phyloP scores from a whole-genome alignment of 192 early-diverging fungal species.

The Linnemannia hyalina region DNA sequence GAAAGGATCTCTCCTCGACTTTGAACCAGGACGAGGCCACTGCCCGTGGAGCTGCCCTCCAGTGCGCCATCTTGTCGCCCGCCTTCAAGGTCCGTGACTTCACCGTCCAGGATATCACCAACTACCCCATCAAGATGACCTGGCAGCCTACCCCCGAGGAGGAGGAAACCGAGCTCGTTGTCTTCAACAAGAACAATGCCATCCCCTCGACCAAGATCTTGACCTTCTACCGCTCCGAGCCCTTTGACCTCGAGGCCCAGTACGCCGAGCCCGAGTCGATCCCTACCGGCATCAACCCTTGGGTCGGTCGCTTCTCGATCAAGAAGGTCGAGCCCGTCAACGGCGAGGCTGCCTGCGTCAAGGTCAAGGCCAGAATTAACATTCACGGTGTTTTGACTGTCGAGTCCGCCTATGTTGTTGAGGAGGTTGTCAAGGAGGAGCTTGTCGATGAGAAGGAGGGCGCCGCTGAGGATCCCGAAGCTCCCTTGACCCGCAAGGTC shows the following conservation, averaged over 20 bases:
- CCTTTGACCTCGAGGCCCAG: conserved; percentile 86
- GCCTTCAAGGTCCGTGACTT: conserved; percentile 99
- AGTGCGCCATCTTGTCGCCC: conserved; percentile 98
- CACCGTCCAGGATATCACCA: conserved; percentile 88
- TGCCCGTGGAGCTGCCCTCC: conserved; percentile 94
- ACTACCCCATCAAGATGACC: conserved; percentile 90
- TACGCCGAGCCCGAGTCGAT: conserved; percentile 80
- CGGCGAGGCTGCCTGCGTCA: conserved; percentile 84
- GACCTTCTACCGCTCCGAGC: conserved; percentile 90
- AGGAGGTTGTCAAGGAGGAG: conserved; percentile 90
- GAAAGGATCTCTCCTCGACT: conserved; percentile 90
- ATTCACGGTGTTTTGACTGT: conserved; percentile 85
- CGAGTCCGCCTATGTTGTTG: conserved; percentile 90
- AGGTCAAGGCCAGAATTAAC: conserved; percentile 94
- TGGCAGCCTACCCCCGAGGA: conserved; percentile 89
- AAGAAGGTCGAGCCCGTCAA: conserved; percentile 83
- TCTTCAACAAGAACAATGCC: conserved; percentile 88
- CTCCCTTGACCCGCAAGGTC: conserved; percentile 81
- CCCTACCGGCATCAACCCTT: conserved; percentile 82
- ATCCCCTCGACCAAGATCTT: conserved; percentile 95
- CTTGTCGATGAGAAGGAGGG: conserved; percentile 64
- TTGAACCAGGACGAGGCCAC: conserved; percentile 99
- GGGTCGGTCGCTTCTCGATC: conserved; percentile 91
- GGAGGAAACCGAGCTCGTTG: conserved; percentile 85
- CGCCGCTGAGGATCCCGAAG: conserved; percentile 30